Evolutionary conservation across 1,284 basidiomycete species (phyloP).

Genomic region (Leccinum subrobustum): DNA sequence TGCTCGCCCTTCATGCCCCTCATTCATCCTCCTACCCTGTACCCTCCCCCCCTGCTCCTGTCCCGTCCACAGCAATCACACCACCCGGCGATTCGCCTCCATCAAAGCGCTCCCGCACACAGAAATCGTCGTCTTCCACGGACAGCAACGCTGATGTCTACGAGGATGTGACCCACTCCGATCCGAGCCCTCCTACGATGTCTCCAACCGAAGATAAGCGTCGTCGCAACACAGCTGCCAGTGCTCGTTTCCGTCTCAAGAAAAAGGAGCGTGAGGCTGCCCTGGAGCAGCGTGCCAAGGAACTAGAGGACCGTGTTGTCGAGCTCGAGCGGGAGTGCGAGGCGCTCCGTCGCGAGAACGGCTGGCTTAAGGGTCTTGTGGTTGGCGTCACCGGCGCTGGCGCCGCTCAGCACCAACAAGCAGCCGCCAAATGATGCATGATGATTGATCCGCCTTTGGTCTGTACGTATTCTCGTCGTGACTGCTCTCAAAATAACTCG

Average conservation of each 20-base stretch:
- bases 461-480: conserved; percentile 4
- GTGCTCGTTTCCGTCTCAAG: conserved; percentile 96
- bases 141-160: conserved; percentile 46
- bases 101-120: conserved; percentile 27
- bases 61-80: conserved; percentile 6
- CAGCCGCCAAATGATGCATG: conserved; percentile 12
- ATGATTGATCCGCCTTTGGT: not conserved
- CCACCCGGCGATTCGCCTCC: conserved; percentile 14
- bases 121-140: conserved; percentile 14
- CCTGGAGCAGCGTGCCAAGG: conserved; percentile 86
- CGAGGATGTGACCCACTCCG: conserved; percentile 32
- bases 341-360: conserved; percentile 88
- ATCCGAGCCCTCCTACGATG: conserved; percentile 28
- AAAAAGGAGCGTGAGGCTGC: conserved; percentile 98
- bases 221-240: conserved; percentile 92
- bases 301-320: conserved; percentile 80
- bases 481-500: not conserved
- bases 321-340: conserved; percentile 92
- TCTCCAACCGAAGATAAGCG: conserved; percentile 85
- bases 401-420: conserved; percentile 32
- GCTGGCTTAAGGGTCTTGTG: conserved; percentile 91
- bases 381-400: conserved; percentile 80
- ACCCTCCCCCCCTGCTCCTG: conserved; percentile 24
- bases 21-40: conserved; percentile 26
- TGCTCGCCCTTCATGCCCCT: conserved; percentile 56